These are phyloP conservation scores for Encephalitozoon romaleae DNA, from an alignment of 371 early-diverging fungal genomes.

Conservation along the genomic window DNA sequence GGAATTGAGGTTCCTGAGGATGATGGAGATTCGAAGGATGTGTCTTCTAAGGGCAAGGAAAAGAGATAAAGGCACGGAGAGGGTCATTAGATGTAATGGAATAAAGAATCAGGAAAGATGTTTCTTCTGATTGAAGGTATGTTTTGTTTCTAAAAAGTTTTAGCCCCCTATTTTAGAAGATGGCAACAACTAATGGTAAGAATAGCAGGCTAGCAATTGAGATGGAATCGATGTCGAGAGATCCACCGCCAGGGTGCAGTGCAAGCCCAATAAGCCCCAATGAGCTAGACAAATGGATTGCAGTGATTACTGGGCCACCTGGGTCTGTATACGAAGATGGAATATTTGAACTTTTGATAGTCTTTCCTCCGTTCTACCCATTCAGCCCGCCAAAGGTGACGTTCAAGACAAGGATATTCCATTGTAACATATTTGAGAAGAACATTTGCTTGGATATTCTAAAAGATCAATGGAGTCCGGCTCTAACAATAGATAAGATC, in stretches of 20 bases:
- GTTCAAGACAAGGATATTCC: constrained; percentile 75
- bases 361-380: constrained; percentile 81
- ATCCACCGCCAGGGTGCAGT: constrained; percentile 65
- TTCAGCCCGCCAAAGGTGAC: constrained; percentile 92
- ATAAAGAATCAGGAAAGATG: neutral
- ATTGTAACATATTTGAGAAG: constrained; percentile 92
- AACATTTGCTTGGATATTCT: constrained; percentile 95
- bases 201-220: constrained; percentile 63
- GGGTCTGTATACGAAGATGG: constrained; percentile 83
- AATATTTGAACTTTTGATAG: constrained; percentile 77
- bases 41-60: neutral
- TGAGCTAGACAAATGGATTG: constrained; percentile 71
- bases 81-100: no score
- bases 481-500: constrained; percentile 82
- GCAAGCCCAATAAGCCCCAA: constrained; percentile 65
- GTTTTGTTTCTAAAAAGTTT: neutral
- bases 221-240: constrained; percentile 65
- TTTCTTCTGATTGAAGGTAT: neutral
- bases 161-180: neutral
- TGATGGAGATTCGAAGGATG: neutral
- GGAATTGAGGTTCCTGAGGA: constrained; percentile 1
- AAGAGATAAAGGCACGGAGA: neutral
- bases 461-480: constrained; percentile 98
- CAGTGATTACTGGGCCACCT: constrained; percentile 63
- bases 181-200: constrained; percentile 24